Base-by-base conservation (phyloP, 148 eudicot species). In the Rhododendron vialii region DNA sequence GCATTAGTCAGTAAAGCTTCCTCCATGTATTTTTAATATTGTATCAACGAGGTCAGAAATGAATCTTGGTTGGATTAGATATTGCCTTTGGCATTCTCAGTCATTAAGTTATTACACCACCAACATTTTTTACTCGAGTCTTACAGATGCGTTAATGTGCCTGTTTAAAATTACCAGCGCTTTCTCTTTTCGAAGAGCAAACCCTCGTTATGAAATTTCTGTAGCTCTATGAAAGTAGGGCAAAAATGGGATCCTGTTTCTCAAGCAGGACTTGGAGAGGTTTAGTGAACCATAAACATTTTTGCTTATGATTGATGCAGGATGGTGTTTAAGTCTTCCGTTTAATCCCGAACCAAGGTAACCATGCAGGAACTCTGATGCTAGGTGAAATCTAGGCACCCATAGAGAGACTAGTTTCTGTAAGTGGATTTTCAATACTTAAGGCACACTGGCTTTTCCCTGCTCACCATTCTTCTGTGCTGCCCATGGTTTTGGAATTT, bases 11-110 rank as follows among this genome's bases (percentile, higher is more conserved):
- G 45, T 7, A 75, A 78, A 22, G 33, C 81, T 78, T 78, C 14
- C 53, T 43, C 55, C 81, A 78, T 43, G 30, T 78, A 30, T 26
- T 53, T 65, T 8, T 11, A 51, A 17, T 47, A 78, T 15, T 18
- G 43, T 78, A 20, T 47, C 61, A 50, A 48, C 13, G 43, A 17
- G 65, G n/a, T 80, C 43, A n/a, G 9, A 35, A 81, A 1, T 45
- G 77, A 81, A 65, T 33, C 22, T 83, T 59, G 8, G 5, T 63
- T 82, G 55, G 85, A 26, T 17, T 67, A 65, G 57, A 82, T 82
- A 38, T 22, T 82, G 74, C 20, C 45, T 3, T n/a, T 81, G 41
- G 18, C 74, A 38, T 82, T 59, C 74, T 35, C 11, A 22, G 48
- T 82, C 45, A 11, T 73, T 33, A 82, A 36, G 26, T 57, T 82